These are phyloP conservation scores for Ganoderma boninense DNA, from an alignment of 1,284 basidiomycete species.

Conservation along the genomic window DNA sequence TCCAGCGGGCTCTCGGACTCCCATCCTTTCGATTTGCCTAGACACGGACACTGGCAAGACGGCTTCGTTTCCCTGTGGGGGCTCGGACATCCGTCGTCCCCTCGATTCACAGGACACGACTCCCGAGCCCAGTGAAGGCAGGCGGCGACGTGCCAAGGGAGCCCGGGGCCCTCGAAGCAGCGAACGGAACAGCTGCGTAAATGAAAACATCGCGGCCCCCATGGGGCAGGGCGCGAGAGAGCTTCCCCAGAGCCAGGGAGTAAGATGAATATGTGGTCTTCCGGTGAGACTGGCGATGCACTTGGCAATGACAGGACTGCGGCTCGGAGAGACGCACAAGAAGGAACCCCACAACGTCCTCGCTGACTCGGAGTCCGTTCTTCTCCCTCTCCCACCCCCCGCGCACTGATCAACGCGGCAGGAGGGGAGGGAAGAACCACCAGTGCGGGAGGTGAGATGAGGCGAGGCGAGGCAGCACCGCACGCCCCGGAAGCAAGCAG, in stretches of 20 bases:
- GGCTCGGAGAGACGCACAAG: too few relatives aligned
- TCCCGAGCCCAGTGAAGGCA: too few relatives aligned
- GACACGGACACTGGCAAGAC: neutral
- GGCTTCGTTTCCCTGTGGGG: neutral
- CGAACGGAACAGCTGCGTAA: neutral
- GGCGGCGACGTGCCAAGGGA: neutral
- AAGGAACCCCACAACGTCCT: too few relatives aligned
- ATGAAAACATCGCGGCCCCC: neutral
- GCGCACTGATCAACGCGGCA: too few relatives aligned
- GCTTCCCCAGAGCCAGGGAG: too few relatives aligned
- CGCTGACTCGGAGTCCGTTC: too few relatives aligned
- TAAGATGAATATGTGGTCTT: neutral
- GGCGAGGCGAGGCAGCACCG: too few relatives aligned
- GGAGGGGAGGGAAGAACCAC: too few relatives aligned
- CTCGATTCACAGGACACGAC: neutral
- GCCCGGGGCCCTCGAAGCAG: slow-evolving; percentile 1
- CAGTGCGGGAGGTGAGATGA: too few relatives aligned
- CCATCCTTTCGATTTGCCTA: neutral
- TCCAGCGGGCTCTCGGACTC: neutral
- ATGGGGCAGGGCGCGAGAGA: neutral
- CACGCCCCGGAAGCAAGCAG: too few relatives aligned
- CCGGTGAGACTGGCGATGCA: neutral
- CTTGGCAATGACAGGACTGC: too few relatives aligned
- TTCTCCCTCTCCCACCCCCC: too few relatives aligned
- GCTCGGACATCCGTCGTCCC: neutral